Conservation (phyloP, 2,329 filamentous ascomycete genomes). For the Apiospora arundinis region DNA sequence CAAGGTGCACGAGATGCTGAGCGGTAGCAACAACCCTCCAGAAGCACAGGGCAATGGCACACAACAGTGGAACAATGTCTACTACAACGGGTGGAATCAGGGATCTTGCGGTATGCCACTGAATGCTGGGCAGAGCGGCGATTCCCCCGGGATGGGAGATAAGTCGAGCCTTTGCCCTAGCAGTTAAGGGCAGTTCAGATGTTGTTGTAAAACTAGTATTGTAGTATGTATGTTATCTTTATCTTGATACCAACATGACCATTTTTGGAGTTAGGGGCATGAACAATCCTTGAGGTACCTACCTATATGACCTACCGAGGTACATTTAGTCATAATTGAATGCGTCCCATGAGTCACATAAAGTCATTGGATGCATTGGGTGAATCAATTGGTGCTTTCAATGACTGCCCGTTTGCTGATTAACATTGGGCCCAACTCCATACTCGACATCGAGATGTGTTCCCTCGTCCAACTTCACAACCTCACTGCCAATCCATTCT, state of each 20-base stretch:
- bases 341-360: no score
- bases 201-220: background rate
- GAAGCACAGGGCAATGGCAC: constrained; percentile 24
- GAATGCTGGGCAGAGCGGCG: constrained; percentile 30
- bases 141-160: constrained; percentile 34
- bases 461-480: no score
- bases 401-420: no score
- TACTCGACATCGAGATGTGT: no score
- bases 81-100: constrained; percentile 41
- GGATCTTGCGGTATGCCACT: constrained; percentile 35
- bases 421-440: no score
- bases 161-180: constrained; percentile 27
- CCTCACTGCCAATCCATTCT: no score
- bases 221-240: background rate
- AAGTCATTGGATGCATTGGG: no score
- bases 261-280: background rate
- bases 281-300: no score
- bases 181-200: background rate
- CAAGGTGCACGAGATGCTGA: constrained; percentile 25
- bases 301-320: no score
- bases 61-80: constrained; percentile 33
- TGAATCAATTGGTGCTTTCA: no score
- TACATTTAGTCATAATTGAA: no score
- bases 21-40: constrained; percentile 24
- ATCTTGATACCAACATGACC: background rate